phyloP scores from a whole-genome alignment of 441 rosid species.

The Adansonia rubrostipa region DNA sequence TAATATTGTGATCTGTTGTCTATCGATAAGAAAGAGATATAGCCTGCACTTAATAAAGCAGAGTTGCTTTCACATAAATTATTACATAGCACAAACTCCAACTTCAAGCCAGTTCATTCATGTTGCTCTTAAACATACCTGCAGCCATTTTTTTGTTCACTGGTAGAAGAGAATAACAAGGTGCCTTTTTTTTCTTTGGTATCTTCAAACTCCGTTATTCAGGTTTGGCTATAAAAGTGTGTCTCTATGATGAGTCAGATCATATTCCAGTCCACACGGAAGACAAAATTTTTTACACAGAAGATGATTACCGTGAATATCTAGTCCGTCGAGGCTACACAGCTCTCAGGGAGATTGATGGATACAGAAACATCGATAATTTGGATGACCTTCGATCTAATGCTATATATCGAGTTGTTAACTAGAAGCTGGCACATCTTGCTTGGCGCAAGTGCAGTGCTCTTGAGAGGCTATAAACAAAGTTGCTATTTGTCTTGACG shows the following conservation, averaged over 20 bases:
- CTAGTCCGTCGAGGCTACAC: conserved; percentile 73
- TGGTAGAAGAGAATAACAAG: not conserved
- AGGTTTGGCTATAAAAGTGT: conserved; percentile 85
- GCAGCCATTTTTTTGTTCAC: not conserved
- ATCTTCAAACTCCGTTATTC: conserved; percentile 13
- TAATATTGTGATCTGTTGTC: not conserved
- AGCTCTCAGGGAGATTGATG: conserved; percentile 77
- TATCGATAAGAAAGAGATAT: not conserved
- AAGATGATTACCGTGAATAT: conserved; percentile 88
- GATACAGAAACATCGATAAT: conserved; percentile 75
- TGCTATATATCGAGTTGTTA: conserved; percentile 72
- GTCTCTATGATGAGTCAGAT: conserved; percentile 81
- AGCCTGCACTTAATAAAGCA: conserved; percentile 4
- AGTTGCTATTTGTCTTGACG: conserved; percentile 1
- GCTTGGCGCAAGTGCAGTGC: conserved; percentile 21
- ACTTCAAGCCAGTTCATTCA: not conserved
- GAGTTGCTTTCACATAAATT: not conserved
- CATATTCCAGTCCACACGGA: conserved; percentile 82
- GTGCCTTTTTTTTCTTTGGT: not conserved
- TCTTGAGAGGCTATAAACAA: not conserved
- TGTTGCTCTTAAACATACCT: not conserved
- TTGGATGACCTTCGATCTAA: conserved; percentile 92
- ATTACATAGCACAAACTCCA: too few species aligned
- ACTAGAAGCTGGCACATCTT: conserved; percentile 37
- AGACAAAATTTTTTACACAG: conserved; percentile 84